Conservation (phyloP, 495 filamentous ascomycete species). For the Daldinia loculata region DNA sequence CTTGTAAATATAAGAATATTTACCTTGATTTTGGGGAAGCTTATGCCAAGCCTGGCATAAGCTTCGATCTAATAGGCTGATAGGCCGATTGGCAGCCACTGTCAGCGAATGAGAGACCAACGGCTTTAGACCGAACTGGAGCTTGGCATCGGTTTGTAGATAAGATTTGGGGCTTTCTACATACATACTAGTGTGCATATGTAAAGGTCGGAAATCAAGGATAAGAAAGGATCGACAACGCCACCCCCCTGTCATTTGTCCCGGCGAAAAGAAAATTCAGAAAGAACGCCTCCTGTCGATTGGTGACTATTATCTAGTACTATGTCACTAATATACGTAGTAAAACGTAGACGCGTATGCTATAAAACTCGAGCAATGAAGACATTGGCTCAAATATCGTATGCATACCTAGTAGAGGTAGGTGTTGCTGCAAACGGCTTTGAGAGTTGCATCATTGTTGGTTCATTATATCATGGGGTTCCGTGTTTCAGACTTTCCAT, state of each 20-base stretch:
- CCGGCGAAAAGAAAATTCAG: constrained; percentile 6
- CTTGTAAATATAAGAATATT: constrained; percentile 29
- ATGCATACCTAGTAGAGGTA: neutral
- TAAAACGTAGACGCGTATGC: constrained; percentile 22
- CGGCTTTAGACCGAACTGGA: constrained; percentile 19
- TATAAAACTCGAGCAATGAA: neutral
- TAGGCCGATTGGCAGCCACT: neutral
- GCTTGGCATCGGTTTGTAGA: constrained; percentile 29
- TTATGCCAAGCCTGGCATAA: neutral
- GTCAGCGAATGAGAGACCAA: constrained; percentile 18
- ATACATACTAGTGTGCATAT: no score
- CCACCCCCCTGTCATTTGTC: constrained; percentile 11
- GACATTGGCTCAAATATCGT: neutral
- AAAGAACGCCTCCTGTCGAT: constrained; percentile 1
- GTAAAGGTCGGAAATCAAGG: constrained; percentile 13
- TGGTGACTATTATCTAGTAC: neutral
- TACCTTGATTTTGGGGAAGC: constrained; percentile 41
- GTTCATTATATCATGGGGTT: constrained; percentile 27
- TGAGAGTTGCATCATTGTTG: constrained; percentile 29
- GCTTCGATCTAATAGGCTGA: constrained; percentile 32
- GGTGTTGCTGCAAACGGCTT: constrained; percentile 14
- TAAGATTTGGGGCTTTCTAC: constrained; percentile 27
- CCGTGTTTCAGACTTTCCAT: constrained; percentile 32
- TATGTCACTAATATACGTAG: neutral
- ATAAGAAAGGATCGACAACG: constrained; percentile 32